Evolutionary conservation across 176 grass and related monocot species (phyloP).

Genomic region (Triticum urartu): DNA sequence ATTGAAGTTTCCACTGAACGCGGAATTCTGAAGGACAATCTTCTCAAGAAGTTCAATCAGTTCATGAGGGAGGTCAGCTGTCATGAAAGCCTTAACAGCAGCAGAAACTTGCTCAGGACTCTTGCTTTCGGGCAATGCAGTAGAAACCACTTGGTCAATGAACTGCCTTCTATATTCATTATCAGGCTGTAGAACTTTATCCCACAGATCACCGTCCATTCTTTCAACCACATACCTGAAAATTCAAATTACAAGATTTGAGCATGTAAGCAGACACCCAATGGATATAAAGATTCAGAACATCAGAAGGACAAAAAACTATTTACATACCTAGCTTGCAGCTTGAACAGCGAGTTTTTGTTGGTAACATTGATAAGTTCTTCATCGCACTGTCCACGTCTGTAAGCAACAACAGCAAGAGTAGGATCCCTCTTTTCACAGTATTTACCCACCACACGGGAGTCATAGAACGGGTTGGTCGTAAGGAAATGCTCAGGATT

Average conservation of each 20-base stretch:
- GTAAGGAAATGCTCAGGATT: conserved; percentile 96
- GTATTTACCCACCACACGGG: conserved; percentile 93
- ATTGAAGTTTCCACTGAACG: conserved; percentile 97
- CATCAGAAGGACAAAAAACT: conserved; percentile 23
- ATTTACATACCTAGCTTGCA: conserved; percentile 79
- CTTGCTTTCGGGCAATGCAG: conserved; percentile 96
- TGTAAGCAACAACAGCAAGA: conserved; percentile 94
- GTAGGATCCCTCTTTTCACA: conserved; percentile 97
- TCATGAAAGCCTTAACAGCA: conserved; percentile 99
- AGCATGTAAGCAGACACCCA: conserved; percentile 8
- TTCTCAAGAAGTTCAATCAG: conserved; percentile 98
- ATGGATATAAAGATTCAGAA: neutral
- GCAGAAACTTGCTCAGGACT: conserved; percentile 99
- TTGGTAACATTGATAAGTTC: conserved; percentile 94
- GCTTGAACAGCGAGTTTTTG: conserved; percentile 92
- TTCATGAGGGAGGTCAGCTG: conserved; percentile 95
- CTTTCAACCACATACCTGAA: conserved; percentile 94
- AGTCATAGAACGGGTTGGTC: conserved; percentile 95
- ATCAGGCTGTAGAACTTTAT: conserved; percentile 93
- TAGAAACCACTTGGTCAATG: conserved; percentile 98
- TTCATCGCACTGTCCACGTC: conserved; percentile 88
- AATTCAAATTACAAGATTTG: conserved; percentile 28
- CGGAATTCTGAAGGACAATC: conserved; percentile 97
- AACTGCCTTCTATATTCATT: conserved; percentile 98
- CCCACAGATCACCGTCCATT: conserved; percentile 98